Conservation (phyloP, 2,329 filamentous ascomycete genomes). For the Rugonectria rugulosa region DNA sequence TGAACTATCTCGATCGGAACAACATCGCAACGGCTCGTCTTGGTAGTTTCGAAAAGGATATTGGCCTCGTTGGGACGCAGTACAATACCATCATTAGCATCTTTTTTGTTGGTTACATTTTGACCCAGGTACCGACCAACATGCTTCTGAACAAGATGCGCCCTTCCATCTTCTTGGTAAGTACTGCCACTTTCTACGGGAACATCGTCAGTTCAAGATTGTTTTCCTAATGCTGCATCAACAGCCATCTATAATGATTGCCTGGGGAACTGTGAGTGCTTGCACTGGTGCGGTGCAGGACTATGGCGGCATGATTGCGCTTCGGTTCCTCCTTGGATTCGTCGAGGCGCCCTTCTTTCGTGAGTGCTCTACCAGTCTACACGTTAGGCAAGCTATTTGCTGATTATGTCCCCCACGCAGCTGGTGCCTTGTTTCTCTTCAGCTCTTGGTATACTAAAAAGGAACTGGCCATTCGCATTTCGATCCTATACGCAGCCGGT, state of each 20-base stretch:
- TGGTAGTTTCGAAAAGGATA: slow-evolving; percentile 53
- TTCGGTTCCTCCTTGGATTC: slow-evolving; percentile 33
- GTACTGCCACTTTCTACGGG: too few relatives aligned
- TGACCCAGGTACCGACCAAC: slow-evolving; percentile 54
- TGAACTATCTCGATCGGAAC: slow-evolving; percentile 63
- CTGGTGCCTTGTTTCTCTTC: slow-evolving; percentile 39
- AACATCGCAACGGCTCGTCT: slow-evolving; percentile 48
- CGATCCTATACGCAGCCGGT: slow-evolving; percentile 45
- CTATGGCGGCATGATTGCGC: slow-evolving; percentile 26
- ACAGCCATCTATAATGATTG: too few relatives aligned
- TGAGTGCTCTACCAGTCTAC: too few relatives aligned
- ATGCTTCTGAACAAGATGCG: slow-evolving; percentile 53
- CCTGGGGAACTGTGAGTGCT: slow-evolving; percentile 38
- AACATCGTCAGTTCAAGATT: too few relatives aligned
- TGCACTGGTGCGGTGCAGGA: slow-evolving; percentile 24
- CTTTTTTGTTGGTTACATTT: slow-evolving; percentile 47
- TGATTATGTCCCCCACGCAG: too few relatives aligned
- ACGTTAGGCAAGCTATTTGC: too few relatives aligned
- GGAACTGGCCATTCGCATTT: slow-evolving; percentile 36
- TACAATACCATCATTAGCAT: slow-evolving; percentile 47
- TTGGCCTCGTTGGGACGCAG: slow-evolving; percentile 48
- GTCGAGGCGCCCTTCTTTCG: too few relatives aligned
- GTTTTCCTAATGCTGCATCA: too few relatives aligned
- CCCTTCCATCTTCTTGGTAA: slow-evolving; percentile 40
- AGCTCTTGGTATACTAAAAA: slow-evolving; percentile 41